Percentiles rank a stretch among this genome's conserved stretches.
phyloP scores from a whole-genome alignment of 352 stramenopile species.

The Saprolegnia parasitica region DNA sequence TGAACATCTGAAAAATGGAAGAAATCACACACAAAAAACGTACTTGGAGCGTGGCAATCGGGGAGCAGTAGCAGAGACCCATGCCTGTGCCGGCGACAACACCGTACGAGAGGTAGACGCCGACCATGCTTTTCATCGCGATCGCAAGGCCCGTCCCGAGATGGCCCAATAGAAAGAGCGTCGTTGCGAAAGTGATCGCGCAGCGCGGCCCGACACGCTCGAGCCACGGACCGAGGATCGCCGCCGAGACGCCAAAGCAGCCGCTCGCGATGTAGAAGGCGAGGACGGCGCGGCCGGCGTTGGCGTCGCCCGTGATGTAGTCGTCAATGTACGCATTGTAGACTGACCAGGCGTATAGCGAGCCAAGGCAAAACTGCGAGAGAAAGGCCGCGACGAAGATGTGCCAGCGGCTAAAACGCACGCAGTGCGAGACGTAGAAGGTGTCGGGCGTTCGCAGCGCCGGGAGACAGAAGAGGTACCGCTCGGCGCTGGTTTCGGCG shows the following conservation, averaged over 20 bases:
- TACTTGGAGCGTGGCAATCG: slow-evolving; percentile 47
- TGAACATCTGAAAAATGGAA: too few species aligned
- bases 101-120: slow-evolving; percentile 61
- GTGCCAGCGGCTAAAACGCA: slow-evolving; percentile 59
- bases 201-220: slow-evolving; percentile 46
- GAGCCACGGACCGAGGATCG: slow-evolving; percentile 50
- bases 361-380: slow-evolving; percentile 60
- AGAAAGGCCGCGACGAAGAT: slow-evolving; percentile 55
- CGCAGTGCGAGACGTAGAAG: slow-evolving; percentile 4
- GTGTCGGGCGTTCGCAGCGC: neutral
- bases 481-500: neutral
- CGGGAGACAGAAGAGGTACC: slow-evolving; percentile 14
- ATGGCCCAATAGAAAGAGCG: slow-evolving; percentile 46
- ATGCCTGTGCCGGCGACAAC: slow-evolving; percentile 56
- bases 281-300: slow-evolving; percentile 51
- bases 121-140: slow-evolving; percentile 45
- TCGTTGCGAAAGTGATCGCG: slow-evolving; percentile 41
- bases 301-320: slow-evolving; percentile 45
- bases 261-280: slow-evolving; percentile 62
- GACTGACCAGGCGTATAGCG: slow-evolving; percentile 66
- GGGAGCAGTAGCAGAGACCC: slow-evolving; percentile 60
- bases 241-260: slow-evolving; percentile 47
- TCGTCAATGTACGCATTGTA: slow-evolving; percentile 60
- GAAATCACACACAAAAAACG: neutral
- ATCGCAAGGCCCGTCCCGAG: slow-evolving; percentile 45